Evolutionary conservation across 192 early-diverging fungal species (phyloP), one percentile per base, ranked within the genome.

Genomic region (Mortierella hygrophila): DNA sequence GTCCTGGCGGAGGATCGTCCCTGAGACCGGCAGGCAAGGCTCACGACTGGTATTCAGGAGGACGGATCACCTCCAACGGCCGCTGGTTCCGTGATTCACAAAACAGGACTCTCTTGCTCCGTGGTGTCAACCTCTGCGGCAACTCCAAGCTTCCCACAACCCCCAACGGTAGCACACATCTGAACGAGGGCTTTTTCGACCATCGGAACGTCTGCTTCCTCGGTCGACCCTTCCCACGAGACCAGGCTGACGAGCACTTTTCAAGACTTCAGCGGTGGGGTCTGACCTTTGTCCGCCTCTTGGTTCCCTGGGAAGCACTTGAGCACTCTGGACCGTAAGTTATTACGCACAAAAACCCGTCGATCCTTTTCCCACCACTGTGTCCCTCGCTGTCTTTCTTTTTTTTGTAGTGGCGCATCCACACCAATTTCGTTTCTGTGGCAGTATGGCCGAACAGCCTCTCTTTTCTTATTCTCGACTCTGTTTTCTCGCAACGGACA

Each of bases 301-400:
- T 96, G 18, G 95, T 96, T 18, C 89, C 96, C 44, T 97, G 96
- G 96, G 96, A 97, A 78, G 89, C 94, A 4, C 77, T 97, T 6
- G 96, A 96, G 82, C 95, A 96, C 82, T 77, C 70, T 26, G 95
- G 96, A 15, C 96, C 96, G 89, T 89, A 83, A 88, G 89, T 88
- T 16, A 8, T 41, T 44, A 23, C 65, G 13, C 10, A 46, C 47
- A 70, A 6, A 21, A 7, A 72, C 11, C 20, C 7, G 72, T n/a
- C 72, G 15, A 74, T 32, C 29, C 15, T 29, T 52, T 52, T 15
- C 18, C 49, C 49, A 5, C 21, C 32, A 18, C 32, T 54, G 6
- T 37, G 4, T 60, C 37, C 26, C 38, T 75, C 9, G 52, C 26
- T 49, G 49, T 16, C 26, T 52, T 60, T 37, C 15, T 18, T 75